These are phyloP conservation scores for Aspergillus tamarii DNA, from an alignment of 2,329 filamentous ascomycete species.

Conservation along the genomic window DNA sequence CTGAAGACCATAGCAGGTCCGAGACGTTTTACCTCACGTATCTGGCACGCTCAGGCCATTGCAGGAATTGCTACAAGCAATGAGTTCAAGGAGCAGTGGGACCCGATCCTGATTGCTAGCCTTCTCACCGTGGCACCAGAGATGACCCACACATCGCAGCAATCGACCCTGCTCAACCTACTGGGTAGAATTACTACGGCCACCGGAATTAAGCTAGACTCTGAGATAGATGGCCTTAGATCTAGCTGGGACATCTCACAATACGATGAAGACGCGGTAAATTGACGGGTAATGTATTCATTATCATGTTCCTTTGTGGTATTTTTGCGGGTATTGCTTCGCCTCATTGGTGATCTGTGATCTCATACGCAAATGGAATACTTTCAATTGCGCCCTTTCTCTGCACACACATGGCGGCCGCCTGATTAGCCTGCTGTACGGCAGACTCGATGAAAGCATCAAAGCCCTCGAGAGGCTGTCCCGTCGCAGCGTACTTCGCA, in stretches of 20 bases:
- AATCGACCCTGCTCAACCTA: slow-evolving; percentile 20
- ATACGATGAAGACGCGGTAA: slow-evolving; percentile 22
- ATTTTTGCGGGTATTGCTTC: background rate
- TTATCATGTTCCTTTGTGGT: background rate
- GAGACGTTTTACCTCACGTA: slow-evolving; percentile 27
- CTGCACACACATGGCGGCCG: slow-evolving; percentile 49
- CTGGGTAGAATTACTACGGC: slow-evolving; percentile 19
- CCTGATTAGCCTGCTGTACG: slow-evolving; percentile 46
- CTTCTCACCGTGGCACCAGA: slow-evolving; percentile 25
- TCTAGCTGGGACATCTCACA: slow-evolving; percentile 25
- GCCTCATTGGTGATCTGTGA: slow-evolving; percentile 15
- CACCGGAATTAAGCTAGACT: slow-evolving; percentile 27
- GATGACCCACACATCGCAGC: slow-evolving; percentile 31
- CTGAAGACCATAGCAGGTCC: slow-evolving; percentile 28
- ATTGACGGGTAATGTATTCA: background rate
- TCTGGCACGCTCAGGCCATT: slow-evolving; percentile 32
- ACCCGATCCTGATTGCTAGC: slow-evolving; percentile 27
- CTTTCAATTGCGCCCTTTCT: slow-evolving; percentile 50
- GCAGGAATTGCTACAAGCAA: slow-evolving; percentile 29
- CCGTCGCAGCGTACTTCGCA: slow-evolving; percentile 39
- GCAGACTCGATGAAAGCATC: slow-evolving; percentile 48
- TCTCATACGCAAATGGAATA: slow-evolving; percentile 52
- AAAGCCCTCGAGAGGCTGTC: slow-evolving; percentile 74
- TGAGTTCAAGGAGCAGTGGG: slow-evolving; percentile 29
- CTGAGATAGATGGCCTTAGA: slow-evolving; percentile 21